Conservation (phyloP, 202 grass and related monocot species). For the Elaeis oleifera region DNA sequence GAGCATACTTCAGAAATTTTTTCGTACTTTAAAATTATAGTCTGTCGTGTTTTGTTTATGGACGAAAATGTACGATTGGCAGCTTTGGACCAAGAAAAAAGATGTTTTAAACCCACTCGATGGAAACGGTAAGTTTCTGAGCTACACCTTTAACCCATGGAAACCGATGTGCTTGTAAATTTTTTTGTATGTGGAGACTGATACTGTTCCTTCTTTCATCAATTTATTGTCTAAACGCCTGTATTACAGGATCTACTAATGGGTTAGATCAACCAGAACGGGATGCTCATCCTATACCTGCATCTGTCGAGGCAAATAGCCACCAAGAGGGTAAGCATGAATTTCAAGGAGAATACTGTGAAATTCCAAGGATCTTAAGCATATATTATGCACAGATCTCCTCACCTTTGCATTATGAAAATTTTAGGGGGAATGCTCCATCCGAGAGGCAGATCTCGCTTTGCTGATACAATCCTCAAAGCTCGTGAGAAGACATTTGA, state of each 20-base stretch:
- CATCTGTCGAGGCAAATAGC: constrained; percentile 37
- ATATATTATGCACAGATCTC: constrained; percentile 27
- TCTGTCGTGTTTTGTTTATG: constrained; percentile 8
- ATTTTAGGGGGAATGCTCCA: constrained; percentile 56
- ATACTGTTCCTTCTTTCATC: no score
- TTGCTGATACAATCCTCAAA: constrained; percentile 98
- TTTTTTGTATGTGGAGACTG: no score
- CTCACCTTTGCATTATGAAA: constrained; percentile 37
- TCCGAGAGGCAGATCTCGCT: constrained; percentile 65
- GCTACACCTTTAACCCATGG: no score
- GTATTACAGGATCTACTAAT: constrained; percentile 40
- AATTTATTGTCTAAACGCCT: no score
- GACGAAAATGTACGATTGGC: constrained; percentile 46
- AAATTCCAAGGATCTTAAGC: constrained; percentile 28
- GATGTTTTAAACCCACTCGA: constrained; percentile 30
- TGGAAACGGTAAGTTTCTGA: constrained; percentile 15
- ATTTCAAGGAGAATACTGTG: constrained; percentile 29
- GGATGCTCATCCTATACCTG: constrained; percentile 30
- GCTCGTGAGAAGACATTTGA: constrained; percentile 93
- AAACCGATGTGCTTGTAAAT: no score
- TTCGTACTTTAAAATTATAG: no score
- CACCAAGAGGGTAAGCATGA: constrained; percentile 68
- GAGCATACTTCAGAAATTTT: constrained; percentile 1
- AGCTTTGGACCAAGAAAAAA: constrained; percentile 52
- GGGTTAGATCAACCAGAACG: constrained; percentile 33